Base-by-base conservation (phyloP, 805 yeast species). In the Myxozyma monticola region DNA sequence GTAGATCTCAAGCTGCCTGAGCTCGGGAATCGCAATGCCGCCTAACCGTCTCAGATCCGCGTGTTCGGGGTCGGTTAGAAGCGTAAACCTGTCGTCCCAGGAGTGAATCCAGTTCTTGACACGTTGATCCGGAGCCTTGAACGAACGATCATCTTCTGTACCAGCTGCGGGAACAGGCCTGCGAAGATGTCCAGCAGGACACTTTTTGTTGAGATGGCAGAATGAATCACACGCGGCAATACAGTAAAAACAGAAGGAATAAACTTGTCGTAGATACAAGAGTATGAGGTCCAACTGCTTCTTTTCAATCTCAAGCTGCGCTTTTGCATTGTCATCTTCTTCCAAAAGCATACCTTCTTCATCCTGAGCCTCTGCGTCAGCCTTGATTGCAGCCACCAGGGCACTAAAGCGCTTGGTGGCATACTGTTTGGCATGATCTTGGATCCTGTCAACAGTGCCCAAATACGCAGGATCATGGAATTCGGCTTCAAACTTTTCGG, bases 201-300 rank as follows among this genome's bases (percentile, higher is more conserved):
- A 55, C 18, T 45, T 51, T 31, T 49, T 53, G 18, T 29, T 45
- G 5, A 55, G 38, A 30, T 53, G 54, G 37, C 55, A 48, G 14
- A 45, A 28, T 5, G 59, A 55, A 28, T 48, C 51, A 37, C 58
- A 48, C 14, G 24, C 25, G 14, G 35, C 15, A 15, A 55, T 35
- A 30, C 59, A 55, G 45, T 55, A 55, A 39, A 48, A 55, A 24
- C 59, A 55, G 22, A 52, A 55, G 10, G 57, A 45, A 30, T 37
- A 48, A 15, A 51, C 60, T 18, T 45, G 51, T 6, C 60, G 43
- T 15, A 57, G 50, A 35, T 57, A 57, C 12, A 37, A 45, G 22
- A 47, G 18, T 14, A 51, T 41, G 15, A 55, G 12, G 26, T 55
- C 59, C 10, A 48, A 46, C 31, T 48, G 42, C 44, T 54, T 48